Evolutionary conservation across 176 grass and related monocot species (phyloP).

Genomic region (Zoysia japonica): DNA sequence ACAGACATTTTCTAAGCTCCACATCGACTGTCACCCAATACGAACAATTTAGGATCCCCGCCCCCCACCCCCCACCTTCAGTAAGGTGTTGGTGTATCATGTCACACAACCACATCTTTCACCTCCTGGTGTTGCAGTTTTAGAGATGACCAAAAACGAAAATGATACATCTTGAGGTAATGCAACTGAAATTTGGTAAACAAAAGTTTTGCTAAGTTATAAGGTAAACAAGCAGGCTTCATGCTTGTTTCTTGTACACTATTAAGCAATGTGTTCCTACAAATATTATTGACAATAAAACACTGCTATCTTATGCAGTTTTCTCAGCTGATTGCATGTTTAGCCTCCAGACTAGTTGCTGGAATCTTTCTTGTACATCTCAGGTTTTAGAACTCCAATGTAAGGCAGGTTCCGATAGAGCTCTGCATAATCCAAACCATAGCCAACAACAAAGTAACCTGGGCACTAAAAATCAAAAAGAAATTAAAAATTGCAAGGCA

Average conservation of each 20-base stretch:
- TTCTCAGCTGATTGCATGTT: neutral
- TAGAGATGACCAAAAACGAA: neutral
- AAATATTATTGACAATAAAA: neutral
- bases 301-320: neutral
- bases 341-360: conserved; percentile 35
- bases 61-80: no score
- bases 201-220: neutral
- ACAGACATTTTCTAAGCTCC: no score
- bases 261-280: conserved; percentile 7
- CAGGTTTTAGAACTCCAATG: conserved; percentile 76
- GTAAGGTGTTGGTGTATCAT: conserved; percentile 24
- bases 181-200: conserved; percentile 10
- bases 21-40: no score
- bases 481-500: conserved; percentile 3
- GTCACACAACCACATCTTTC: conserved; percentile 27
- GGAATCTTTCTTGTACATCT: conserved; percentile 63
- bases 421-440: conserved; percentile 91
- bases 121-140: conserved; percentile 4
- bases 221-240: neutral
- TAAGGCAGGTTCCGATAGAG: conserved; percentile 89
- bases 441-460: conserved; percentile 88
- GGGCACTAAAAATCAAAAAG: conserved; percentile 71
- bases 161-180: conserved; percentile 7
- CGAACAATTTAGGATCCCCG: no score
- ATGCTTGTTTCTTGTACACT: conserved; percentile 34